Percentiles rank a stretch among this genome's conserved stretches.
Conservation (phyloP, 2,329 filamentous ascomycete species). For the Westerdykella ornata region DNA sequence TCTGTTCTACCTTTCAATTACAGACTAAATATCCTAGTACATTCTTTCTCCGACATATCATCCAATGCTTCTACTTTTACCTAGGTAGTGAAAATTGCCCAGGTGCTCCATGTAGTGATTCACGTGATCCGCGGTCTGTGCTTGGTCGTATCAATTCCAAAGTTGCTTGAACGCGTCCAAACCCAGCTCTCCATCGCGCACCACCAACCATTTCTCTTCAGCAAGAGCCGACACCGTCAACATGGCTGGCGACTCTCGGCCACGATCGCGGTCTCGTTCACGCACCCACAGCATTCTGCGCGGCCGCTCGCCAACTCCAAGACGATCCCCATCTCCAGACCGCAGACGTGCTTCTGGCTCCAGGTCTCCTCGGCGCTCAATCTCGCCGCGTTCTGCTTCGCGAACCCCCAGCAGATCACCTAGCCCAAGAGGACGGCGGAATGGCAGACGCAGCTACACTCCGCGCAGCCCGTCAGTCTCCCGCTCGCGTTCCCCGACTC, state of each 20-base stretch:
- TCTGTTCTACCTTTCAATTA: too few relatives aligned
- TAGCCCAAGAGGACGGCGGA: conserved; percentile 19
- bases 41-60: too few relatives aligned
- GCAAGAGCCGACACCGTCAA: background rate
- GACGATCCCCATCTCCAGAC: conserved; percentile 17
- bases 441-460: conserved; percentile 32
- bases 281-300: conserved; percentile 37
- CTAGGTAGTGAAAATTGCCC: too few relatives aligned
- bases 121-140: too few relatives aligned
- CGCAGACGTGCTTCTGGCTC: conserved; percentile 17
- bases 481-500: conserved; percentile 16
- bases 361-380: conserved; percentile 32
- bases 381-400: conserved; percentile 34
- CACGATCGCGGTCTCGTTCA: conserved; percentile 14
- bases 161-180: too few relatives aligned
- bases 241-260: conserved; percentile 19
- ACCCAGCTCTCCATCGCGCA: too few relatives aligned
- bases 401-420: conserved; percentile 20
- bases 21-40: too few relatives aligned
- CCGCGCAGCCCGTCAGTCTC: conserved; percentile 19
- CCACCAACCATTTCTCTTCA: too few relatives aligned
- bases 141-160: too few relatives aligned
- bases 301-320: conserved; percentile 34
- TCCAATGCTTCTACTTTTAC: too few relatives aligned
- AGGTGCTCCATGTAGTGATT: too few relatives aligned